Conservation (phyloP, 805 yeast genomes). For the Candida easanensis region DNA sequence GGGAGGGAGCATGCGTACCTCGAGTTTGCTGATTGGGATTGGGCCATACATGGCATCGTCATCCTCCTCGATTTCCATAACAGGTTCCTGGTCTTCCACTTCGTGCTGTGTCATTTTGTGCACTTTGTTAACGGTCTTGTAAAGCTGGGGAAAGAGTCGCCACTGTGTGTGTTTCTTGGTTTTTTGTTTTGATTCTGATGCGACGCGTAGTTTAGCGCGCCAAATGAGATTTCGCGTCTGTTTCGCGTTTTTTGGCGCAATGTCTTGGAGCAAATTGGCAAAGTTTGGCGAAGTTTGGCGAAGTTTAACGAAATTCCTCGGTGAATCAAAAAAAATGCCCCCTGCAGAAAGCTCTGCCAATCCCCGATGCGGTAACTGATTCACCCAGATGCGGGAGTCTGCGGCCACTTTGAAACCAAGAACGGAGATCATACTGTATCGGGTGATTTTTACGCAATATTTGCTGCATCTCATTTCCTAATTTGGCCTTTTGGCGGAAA, state of each 20-base stretch:
- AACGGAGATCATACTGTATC: not conserved
- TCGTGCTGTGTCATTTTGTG: constrained; percentile 15
- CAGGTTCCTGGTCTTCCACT: constrained; percentile 12
- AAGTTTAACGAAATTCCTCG: not conserved
- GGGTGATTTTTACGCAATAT: not conserved
- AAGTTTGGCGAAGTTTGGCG: not conserved
- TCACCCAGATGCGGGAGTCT: not conserved
- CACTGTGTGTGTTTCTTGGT: not conserved
- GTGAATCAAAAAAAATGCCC: too few species aligned
- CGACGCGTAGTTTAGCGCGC: constrained; percentile 3
- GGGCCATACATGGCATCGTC: constrained; percentile 60
- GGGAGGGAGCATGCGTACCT: constrained; percentile 30
- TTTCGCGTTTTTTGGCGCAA: constrained; percentile 7
- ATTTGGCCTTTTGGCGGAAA: not conserved
- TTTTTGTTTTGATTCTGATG: too few species aligned
- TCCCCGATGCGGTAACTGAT: not conserved
- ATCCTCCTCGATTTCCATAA: constrained; percentile 35
- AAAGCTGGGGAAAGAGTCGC: not conserved
- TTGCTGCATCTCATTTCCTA: not conserved
- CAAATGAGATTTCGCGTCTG: constrained; percentile 2
- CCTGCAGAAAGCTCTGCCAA: too few species aligned
- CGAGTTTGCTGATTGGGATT: constrained; percentile 48
- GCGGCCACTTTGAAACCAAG: not conserved
- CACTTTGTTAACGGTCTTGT: too few species aligned
- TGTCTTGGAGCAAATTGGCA: not conserved